Percentiles rank a stretch among this genome's conserved stretches.
phyloP scores from a whole-genome alignment of 192 early-diverging fungal species.

The Podila verticillata region DNA sequence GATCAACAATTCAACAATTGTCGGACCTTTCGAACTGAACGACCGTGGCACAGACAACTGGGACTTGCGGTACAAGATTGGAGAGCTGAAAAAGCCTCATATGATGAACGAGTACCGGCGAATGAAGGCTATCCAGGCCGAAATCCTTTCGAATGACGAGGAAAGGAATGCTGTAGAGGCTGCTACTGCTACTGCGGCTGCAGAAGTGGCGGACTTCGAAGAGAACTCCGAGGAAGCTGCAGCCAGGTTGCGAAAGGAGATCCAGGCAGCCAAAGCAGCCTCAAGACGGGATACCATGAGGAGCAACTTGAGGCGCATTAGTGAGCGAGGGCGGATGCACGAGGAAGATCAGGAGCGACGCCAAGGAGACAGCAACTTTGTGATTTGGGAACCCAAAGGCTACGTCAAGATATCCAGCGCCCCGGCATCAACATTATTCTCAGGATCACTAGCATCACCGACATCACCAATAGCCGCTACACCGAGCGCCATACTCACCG shows the following conservation, averaged over 20 bases:
- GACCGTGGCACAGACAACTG: slow-evolving; percentile 26
- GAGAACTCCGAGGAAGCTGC: background rate
- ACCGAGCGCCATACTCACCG: too few relatives aligned
- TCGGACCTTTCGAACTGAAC: slow-evolving; percentile 44
- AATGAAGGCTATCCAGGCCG: slow-evolving; percentile 46
- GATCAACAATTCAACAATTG: slow-evolving; percentile 13
- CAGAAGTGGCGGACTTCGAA: slow-evolving; percentile 4
- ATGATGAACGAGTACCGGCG: slow-evolving; percentile 49
- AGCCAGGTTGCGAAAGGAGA: background rate
- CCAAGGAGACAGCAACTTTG: slow-evolving; percentile 21
- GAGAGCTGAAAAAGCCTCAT: slow-evolving; percentile 37
- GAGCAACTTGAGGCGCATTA: slow-evolving; percentile 24
- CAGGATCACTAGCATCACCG: too few relatives aligned
- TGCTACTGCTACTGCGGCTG: slow-evolving; percentile 2
- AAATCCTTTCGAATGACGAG: slow-evolving; percentile 35
- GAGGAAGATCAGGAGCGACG: slow-evolving; percentile 33
- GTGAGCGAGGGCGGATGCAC: slow-evolving; percentile 24
- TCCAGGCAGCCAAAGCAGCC: background rate
- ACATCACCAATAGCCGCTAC: background rate
- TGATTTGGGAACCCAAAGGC: slow-evolving; percentile 49
- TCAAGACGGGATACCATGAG: slow-evolving; percentile 31
- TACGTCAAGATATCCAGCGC: slow-evolving; percentile 21
- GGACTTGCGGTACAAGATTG: slow-evolving; percentile 49
- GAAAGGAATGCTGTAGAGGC: slow-evolving; percentile 17
- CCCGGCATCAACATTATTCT: background rate